Base-by-base conservation (phyloP, 108 stramenopile genomes). In the Fistulifera pelliculosa region DNA sequence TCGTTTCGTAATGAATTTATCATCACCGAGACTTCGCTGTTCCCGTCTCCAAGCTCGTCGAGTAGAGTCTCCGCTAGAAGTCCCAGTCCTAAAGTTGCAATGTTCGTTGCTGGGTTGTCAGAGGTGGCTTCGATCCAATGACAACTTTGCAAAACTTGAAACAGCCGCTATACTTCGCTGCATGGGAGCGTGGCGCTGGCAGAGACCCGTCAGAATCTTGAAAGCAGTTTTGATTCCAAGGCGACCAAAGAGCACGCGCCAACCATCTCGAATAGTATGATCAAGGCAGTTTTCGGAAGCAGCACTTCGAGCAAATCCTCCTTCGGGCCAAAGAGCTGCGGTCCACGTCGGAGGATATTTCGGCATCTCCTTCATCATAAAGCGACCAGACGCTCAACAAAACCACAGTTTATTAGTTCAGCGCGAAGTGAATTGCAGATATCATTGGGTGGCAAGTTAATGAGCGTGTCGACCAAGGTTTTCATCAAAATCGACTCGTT, bases 121-220 rank as follows among this genome's bases (percentile, higher is more conserved):
- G 85, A 87, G 22, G 90, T 91, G 11, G 79, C 66, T 65, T 91
- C 90, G 18, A 91, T 63, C 90, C 90, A 91, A 60, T 91, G 85
- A 52, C 84, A 82, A 16, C 66, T 39, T 18, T 61, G 70, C 17
- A 85, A 47, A 27, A 90, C 49, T 49, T 18, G 48, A 15, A 0
- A 8, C 6, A 17, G 27, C 45, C 21, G 44, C 39, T n/a, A 64
- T 22, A 23, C 12, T 15, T 41, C 23, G 38, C 65, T 86, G 84
- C 3, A 80, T 86, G 14, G 66, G 26, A 39, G 16, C 40, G 61
- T 91, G 90, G 22, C 60, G 64, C 21, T 71, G 70, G 53, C 70
- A 68, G 14, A 91, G 48, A 14, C 90, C 82, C 24, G 70, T 76
- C 27, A 85, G 66, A 22, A 91, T 85, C 18, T 75, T 59, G 22